Evolutionary conservation across 108 stramenopile genomes (phyloP), one percentile per base, ranked within the genome.

Genomic region (Phaeodactylum tricornutum): DNA sequence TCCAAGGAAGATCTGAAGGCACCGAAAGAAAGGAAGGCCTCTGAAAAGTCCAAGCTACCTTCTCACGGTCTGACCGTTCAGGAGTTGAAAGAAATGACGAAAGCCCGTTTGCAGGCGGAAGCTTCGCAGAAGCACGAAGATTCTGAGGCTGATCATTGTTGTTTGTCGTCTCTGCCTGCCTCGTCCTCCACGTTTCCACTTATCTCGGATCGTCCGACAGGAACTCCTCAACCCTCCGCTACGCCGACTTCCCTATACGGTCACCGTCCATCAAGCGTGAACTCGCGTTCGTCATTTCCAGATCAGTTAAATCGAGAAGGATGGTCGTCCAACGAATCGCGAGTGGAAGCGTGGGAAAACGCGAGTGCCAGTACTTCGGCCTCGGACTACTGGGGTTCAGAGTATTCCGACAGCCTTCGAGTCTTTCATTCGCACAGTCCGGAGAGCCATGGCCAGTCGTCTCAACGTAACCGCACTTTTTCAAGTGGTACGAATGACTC

Each of bases 81-180:
- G 45, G 93, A 94, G 64, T 68, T 94, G 36, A 94, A 94, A 56
- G 84, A 91, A 58, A 83, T 94, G 84, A 94, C 93, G 12, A 80
- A 81, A 50, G 85, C 89, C 12, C 49, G 88, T 33, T 73, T 86
- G 20, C 84, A 87, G 25, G 72, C 74, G 0, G 84, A 89, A 50
- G 85, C 81, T 2, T 55, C 64, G 7, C 61, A 32, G 21, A 43
- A 44, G 16, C 19, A 57, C 16, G 29, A n/a, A n/a, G n/a, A n/a
- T n/a, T n/a, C n/a, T n/a, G n/a, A n/a, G 14, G 33, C 14, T 14
- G 33, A 14, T 14, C 9, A 11, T 34, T 34, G 33, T 9, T 11
- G 33, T 34, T 34, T 11, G 33, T 34, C 11, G 33, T 34, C 33
- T 14, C 1, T 27, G n/a, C 29, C 4, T 17, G 7, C n/a, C 41